Evolutionary conservation across 352 stramenopile genomes (phyloP).

Genomic region (Thraustotheca clavata): DNA sequence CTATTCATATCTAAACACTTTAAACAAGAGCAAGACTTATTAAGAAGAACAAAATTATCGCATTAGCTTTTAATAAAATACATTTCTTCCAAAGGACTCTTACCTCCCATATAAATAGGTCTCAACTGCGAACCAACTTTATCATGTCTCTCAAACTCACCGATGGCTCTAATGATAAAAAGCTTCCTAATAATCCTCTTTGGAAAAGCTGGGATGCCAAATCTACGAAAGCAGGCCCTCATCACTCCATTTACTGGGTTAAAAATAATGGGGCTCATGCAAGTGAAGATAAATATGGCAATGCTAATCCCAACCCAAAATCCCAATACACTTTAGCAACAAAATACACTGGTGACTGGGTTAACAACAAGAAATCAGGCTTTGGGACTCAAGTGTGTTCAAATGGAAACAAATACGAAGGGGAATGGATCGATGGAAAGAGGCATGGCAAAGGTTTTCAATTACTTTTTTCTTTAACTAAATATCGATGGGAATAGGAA

Average conservation of each 20-base stretch:
- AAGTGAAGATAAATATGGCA: slow-evolving; percentile 26
- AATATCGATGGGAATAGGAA: slow-evolving; percentile 22
- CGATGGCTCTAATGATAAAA: too few relatives aligned
- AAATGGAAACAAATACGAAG: slow-evolving; percentile 89
- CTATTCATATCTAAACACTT: too few relatives aligned
- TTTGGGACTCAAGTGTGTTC: slow-evolving; percentile 83
- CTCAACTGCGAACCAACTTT: too few relatives aligned
- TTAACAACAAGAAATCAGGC: slow-evolving; percentile 88
- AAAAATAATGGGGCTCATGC: slow-evolving; percentile 20
- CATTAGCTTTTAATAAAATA: too few relatives aligned
- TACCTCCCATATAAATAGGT: too few relatives aligned
- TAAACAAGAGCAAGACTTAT: too few relatives aligned
- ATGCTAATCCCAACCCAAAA: slow-evolving; percentile 16
- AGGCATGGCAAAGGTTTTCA: slow-evolving; percentile 53
- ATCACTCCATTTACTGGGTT: slow-evolving; percentile 80
- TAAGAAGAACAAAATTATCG: too few relatives aligned
- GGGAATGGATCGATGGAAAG: slow-evolving; percentile 70
- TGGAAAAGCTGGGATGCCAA: slow-evolving; percentile 29
- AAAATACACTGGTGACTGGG: slow-evolving; percentile 92
- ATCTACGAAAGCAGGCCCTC: slow-evolving; percentile 45
- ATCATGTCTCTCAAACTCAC: too few relatives aligned
- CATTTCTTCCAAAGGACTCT: too few relatives aligned
- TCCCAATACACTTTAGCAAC: slow-evolving; percentile 48
- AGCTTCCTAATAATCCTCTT: slow-evolving; percentile 6
- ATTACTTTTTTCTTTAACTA: not conserved